Conservation (phyloP, 441 rosid genomes). For the Pelargonium citronellum region DNA sequence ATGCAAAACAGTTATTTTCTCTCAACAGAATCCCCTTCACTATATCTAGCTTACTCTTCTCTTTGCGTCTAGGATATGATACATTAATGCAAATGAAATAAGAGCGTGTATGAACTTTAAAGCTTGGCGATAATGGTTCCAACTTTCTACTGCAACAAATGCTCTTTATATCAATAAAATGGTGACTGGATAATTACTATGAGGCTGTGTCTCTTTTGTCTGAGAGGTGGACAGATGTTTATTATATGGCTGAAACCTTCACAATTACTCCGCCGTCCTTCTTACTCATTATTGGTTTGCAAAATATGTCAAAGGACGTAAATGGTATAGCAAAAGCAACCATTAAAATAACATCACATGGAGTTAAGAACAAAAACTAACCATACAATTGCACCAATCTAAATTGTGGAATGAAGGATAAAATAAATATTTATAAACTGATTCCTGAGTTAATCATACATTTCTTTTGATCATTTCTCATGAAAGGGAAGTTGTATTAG, state of each 20-base stretch:
- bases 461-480: background rate
- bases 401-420: background rate
- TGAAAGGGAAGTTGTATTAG: background rate
- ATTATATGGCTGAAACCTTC: background rate
- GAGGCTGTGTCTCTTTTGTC: background rate
- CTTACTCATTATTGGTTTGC: background rate
- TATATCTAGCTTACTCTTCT: background rate
- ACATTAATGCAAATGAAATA: background rate
- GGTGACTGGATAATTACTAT: background rate
- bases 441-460: background rate
- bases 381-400: background rate
- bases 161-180: constrained; percentile 6
- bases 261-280: background rate
- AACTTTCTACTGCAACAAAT: background rate
- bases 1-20: background rate
- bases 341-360: background rate
- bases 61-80: background rate
- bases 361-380: background rate
- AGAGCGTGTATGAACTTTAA: background rate
- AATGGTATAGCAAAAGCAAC: background rate
- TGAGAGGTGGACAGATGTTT: too few relatives aligned
- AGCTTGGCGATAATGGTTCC: background rate
- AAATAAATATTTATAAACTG: background rate
- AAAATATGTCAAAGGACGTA: background rate
- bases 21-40: background rate